These are phyloP conservation scores for Graphilbum sp. DNA, from an alignment of 2,329 filamentous ascomycete species.

Conservation along the genomic window DNA sequence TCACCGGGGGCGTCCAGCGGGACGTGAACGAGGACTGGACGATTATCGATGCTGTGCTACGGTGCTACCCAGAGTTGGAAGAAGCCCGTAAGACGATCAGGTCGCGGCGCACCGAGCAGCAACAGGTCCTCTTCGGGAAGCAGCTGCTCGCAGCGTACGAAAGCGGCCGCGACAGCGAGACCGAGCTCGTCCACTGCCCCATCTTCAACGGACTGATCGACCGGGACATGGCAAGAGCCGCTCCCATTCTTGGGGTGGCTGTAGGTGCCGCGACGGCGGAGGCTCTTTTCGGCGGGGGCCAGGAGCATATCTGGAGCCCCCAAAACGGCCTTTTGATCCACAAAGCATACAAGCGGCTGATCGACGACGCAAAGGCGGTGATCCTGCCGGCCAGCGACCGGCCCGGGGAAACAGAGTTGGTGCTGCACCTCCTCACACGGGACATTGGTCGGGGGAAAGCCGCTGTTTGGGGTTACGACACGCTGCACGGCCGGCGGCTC, in stretches of 20 bases:
- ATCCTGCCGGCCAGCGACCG: background rate
- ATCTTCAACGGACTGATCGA: background rate
- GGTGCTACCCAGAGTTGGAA: background rate
- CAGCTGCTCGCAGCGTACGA: background rate
- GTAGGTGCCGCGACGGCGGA: background rate
- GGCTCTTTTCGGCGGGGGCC: background rate
- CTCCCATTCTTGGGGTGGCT: background rate
- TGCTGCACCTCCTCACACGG: background rate
- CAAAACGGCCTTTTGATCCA: conserved; percentile 1
- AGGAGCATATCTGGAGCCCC: background rate
- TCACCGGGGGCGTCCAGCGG: background rate
- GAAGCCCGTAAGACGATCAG: background rate
- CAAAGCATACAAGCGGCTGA: background rate
- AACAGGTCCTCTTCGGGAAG: background rate
- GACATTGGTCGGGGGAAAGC: background rate
- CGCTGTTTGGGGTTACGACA: background rate
- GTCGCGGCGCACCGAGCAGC: background rate
- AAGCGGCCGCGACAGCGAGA: background rate
- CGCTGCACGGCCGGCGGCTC: background rate
- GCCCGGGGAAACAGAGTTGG: background rate
- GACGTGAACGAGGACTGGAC: background rate
- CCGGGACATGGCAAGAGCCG: background rate
- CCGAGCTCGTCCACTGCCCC: background rate
- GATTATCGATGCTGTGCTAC: background rate
- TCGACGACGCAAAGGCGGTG: background rate